A percentile compares a stretch with the other conserved stretches of the same genome.
Conservation (phyloP, 495 filamentous ascomycete genomes). For the Penicilliopsis zonata region DNA sequence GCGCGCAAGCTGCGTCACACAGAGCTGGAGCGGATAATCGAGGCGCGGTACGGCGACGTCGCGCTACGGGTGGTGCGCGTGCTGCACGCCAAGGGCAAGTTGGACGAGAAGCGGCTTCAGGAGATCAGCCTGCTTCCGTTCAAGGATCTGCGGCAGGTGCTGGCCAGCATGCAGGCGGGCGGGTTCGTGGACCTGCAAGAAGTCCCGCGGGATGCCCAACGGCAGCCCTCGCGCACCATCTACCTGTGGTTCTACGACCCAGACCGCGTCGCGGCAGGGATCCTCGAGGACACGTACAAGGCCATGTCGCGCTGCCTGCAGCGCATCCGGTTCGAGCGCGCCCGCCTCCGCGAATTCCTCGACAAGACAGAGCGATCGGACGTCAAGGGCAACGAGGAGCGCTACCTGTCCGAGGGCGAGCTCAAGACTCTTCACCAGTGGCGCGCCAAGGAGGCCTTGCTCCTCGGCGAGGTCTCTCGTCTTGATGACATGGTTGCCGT, state of each 20-base stretch:
- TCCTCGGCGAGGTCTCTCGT: conserved; percentile 63
- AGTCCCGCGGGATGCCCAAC: conserved; percentile 71
- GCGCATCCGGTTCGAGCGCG: conserved; percentile 57
- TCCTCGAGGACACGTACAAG: conserved; percentile 73
- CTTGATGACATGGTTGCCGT: conserved; percentile 77
- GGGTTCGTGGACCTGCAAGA: conserved; percentile 87
- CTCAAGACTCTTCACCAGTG: conserved; percentile 54
- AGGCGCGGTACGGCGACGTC: conserved; percentile 58
- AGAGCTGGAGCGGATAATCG: conserved; percentile 69
- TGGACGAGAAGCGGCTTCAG: conserved; percentile 79
- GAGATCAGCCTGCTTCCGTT: conserved; percentile 64
- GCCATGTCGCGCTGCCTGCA: conserved; percentile 79
- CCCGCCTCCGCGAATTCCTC: conserved; percentile 53
- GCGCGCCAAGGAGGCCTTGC: conserved; percentile 56
- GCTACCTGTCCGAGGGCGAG: conserved; percentile 57
- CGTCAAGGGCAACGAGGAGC: conserved; percentile 67
- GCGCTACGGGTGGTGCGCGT: conserved; percentile 72
- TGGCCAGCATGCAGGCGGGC: conserved; percentile 66
- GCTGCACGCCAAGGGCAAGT: conserved; percentile 71
- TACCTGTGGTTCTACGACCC: conserved; percentile 86
- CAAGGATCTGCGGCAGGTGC: conserved; percentile 67
- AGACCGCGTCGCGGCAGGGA: conserved; percentile 47
- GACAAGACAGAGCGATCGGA: conserved; percentile 70
- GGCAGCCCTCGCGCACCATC: conserved; percentile 64
- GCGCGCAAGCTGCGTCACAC: conserved; percentile 52